These are phyloP conservation scores for Avena insularis DNA, from an alignment of 176 grass and related monocot genomes.

Conservation along the genomic window DNA sequence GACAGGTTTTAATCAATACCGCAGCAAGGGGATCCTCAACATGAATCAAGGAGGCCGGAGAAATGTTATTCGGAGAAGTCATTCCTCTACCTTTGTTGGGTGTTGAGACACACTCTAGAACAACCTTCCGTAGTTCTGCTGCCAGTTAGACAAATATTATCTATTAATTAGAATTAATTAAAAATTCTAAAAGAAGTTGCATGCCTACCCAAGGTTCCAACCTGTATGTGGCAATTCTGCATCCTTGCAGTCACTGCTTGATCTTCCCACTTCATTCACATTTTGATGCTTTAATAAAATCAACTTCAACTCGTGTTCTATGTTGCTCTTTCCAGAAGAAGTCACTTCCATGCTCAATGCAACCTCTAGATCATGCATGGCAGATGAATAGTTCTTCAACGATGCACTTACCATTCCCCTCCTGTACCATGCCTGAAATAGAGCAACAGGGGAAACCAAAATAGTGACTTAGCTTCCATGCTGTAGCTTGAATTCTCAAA, in stretches of 20 bases:
- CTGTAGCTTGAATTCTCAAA: constrained; percentile 27
- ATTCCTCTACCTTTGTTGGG: constrained; percentile 84
- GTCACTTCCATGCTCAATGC: constrained; percentile 69
- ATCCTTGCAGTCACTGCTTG: constrained; percentile 31
- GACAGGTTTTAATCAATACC: constrained; percentile 49
- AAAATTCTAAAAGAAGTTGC: constrained; percentile 15
- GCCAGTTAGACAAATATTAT: constrained; percentile 52
- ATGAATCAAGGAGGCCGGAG: constrained; percentile 78
- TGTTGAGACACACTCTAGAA: constrained; percentile 66
- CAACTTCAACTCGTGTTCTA: constrained; percentile 70
- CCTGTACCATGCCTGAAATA: constrained; percentile 85
- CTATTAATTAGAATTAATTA: constrained; percentile 13
- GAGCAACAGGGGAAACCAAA: constrained; percentile 35
- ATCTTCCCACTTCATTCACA: constrained; percentile 38
- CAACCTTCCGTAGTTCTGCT: constrained; percentile 48
- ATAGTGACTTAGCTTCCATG: constrained; percentile 6
- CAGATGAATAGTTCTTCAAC: constrained; percentile 62
- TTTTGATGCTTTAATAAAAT: constrained; percentile 43
- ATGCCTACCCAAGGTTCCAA: constrained; percentile 34
- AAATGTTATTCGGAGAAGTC: constrained; percentile 65
- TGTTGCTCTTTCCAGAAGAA: constrained; percentile 71
- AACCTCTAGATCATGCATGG: constrained; percentile 77
- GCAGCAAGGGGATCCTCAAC: constrained; percentile 80
- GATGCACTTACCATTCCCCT: constrained; percentile 86
- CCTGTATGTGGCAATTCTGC: constrained; percentile 41